Evolutionary conservation across 2,329 filamentous ascomycete species (phyloP).

Genomic region (Ambrosiella xylebori): DNA sequence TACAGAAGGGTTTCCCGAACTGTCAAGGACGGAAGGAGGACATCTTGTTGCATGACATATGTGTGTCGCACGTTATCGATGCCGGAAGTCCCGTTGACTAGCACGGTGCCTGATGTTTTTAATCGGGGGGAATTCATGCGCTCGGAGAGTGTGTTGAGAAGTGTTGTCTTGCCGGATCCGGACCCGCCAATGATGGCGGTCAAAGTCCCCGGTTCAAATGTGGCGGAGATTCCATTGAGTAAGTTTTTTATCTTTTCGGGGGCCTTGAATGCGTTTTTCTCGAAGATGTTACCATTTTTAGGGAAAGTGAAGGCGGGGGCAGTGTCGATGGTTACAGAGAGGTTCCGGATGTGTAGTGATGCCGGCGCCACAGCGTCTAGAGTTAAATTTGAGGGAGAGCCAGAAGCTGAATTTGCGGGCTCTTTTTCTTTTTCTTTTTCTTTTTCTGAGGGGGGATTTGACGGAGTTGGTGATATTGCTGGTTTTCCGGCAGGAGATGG

Average conservation of each 20-base stretch:
- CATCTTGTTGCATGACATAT: constrained; percentile 63
- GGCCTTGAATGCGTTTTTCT: constrained; percentile 22
- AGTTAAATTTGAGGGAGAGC: constrained; percentile 20
- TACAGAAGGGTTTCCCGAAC: constrained; percentile 60
- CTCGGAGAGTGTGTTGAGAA: constrained; percentile 55
- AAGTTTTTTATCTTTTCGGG: constrained; percentile 31
- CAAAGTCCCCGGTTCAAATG: constrained; percentile 46
- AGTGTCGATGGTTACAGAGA: constrained; percentile 40
- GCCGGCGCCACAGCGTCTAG: constrained; percentile 39
- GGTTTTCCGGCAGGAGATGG: too few relatives aligned
- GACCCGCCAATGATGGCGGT: constrained; percentile 62
- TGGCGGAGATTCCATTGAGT: constrained; percentile 44
- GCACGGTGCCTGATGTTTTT: constrained; percentile 34
- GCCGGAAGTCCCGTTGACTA: constrained; percentile 42
- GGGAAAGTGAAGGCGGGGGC: constrained; percentile 35
- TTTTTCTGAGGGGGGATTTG: neutral
- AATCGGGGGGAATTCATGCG: constrained; percentile 41
- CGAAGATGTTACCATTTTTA: constrained; percentile 28
- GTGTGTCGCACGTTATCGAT: constrained; percentile 40
- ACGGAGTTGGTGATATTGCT: neutral
- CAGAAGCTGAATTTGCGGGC: neutral
- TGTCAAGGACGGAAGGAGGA: constrained; percentile 54
- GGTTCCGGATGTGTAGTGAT: constrained; percentile 33
- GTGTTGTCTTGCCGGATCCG: constrained; percentile 55
- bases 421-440: neutral